A percentile compares a stretch with the other conserved stretches of the same genome.
These are phyloP conservation scores for Lactarius evosmus DNA, from an alignment of 768 basidiomycete genomes.

Conservation along the genomic window DNA sequence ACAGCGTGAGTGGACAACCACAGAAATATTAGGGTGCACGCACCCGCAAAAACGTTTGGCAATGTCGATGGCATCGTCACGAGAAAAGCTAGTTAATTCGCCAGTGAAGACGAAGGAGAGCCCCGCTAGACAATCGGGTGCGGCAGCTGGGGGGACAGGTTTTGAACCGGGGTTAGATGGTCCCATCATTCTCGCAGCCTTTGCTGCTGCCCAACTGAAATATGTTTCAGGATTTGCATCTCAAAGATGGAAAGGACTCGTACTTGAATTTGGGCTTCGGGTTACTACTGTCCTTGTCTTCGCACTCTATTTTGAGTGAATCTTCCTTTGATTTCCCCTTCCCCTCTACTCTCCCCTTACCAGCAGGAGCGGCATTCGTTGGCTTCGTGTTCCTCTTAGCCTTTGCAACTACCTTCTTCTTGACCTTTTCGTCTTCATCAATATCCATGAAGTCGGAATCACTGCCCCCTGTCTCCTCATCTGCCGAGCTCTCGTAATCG, in stretches of 20 bases:
- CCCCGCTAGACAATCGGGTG: conserved; percentile 81
- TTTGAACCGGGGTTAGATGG: conserved; percentile 58
- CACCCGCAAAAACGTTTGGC: conserved; percentile 94
- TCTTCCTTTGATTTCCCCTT: conserved; percentile 29
- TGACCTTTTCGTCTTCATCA: conserved; percentile 27
- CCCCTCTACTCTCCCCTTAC: conserved; percentile 8
- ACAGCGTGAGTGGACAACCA: conserved; percentile 3
- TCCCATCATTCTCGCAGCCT: conserved; percentile 60
- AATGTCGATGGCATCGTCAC: conserved; percentile 83
- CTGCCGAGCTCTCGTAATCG: conserved; percentile 34
- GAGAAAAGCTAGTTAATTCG: conserved; percentile 79
- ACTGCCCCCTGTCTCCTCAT: conserved; percentile 31
- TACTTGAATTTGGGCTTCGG: conserved; percentile 41
- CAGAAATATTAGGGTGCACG: conserved; percentile 32
- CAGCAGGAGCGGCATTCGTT: background rate
- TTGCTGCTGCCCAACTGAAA: conserved; percentile 48
- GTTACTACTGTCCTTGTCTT: conserved; percentile 28
- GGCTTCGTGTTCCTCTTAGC: conserved; percentile 20
- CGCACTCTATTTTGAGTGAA: conserved; percentile 12
- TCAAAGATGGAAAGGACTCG: conserved; percentile 18
- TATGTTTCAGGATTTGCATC: background rate
- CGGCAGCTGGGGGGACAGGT: conserved; percentile 59
- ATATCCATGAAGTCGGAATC: conserved; percentile 28
- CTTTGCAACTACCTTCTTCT: conserved; percentile 28
- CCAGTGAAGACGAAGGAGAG: conserved; percentile 95